Evolutionary conservation across 2,329 filamentous ascomycete genomes (phyloP), one percentile per base, ranked within the genome.

Genomic region (Penicillium sp.): DNA sequence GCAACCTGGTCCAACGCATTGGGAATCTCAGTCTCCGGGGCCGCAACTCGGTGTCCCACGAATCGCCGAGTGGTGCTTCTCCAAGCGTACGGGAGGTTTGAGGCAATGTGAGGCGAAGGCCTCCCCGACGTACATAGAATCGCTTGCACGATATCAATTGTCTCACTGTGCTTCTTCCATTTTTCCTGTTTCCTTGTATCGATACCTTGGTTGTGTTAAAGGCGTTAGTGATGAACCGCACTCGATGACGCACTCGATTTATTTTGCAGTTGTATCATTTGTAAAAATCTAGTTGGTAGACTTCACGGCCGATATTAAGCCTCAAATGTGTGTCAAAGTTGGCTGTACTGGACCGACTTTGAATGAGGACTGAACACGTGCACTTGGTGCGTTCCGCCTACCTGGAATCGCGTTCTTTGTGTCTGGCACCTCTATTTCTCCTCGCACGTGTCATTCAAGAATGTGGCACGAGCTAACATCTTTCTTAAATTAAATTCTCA

Each of bases 1-100:
- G 90, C 77, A 94, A 93, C 67, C 88, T 97, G 56, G 92, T 96
- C 22, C 91, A 90, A 64, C 85, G 93, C 33, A 95, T 97, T 70
- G 92, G 92, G 7, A 90, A 89, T 60, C 87, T 95, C 65, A 93
- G 91, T 73, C 80, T 96, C 49, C 72, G 79, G 22, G 73, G 72
- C 28, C 72, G 68, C 28, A 76, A 68, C 60, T 72, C 71, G 9
- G 65, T 51, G 13, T 66, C 64, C 13, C 77, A 77, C 53, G 77
- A 77, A 24, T 67, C 72, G 1, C 68, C 75, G 30, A 70, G 62
- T 53, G 71, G 64, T 47, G 69, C 73, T 17, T 63, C 73, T 19
- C 68, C 74, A 24, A 78, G 72, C 35, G 67, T 76, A 51, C 68
- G 77, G 40, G 78, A 79, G 58, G 75, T 79, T 50, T 80, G 72